Evolutionary conservation across 495 filamentous ascomycete genomes (phyloP).

Genomic region (Aspergillus affinis): DNA sequence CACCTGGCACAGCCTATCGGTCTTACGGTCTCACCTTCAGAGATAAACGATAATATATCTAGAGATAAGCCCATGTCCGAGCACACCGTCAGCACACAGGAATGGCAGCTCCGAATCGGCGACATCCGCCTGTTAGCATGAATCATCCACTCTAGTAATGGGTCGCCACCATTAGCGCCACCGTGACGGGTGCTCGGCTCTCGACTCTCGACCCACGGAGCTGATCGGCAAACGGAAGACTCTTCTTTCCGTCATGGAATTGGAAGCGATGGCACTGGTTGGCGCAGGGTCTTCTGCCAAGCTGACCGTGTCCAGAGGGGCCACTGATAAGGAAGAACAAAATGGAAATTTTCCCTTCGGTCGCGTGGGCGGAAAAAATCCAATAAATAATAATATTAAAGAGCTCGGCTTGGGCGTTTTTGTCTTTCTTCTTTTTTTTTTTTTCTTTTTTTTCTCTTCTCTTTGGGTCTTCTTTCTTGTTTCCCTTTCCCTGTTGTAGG

Average conservation of each 20-base stretch:
- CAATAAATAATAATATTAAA: neutral
- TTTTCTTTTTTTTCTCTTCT: constrained; percentile 8
- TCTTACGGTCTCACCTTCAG: too few species aligned
- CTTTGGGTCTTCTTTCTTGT: neutral
- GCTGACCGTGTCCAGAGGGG: constrained; percentile 6
- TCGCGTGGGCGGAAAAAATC: neutral
- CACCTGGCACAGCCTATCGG: too few species aligned
- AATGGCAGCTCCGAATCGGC: neutral
- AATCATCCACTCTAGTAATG: neutral
- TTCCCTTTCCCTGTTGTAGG: neutral
- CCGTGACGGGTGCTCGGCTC: neutral
- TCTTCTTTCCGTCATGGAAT: neutral
- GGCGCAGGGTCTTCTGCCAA: constrained; percentile 6
- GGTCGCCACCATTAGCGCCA: constrained; percentile 1
- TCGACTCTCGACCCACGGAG: constrained; percentile 8
- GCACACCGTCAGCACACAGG: too few species aligned
- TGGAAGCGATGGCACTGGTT: neutral
- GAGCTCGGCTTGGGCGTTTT: neutral
- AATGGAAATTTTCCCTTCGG: constrained; percentile 3
- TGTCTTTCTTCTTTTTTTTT: constrained; percentile 17
- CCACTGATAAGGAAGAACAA: constrained; percentile 12
- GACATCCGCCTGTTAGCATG: neutral
- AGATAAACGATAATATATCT: too few species aligned
- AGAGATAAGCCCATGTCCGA: too few species aligned
- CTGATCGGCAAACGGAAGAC: constrained; percentile 4